A percentile compares a stretch with the other conserved stretches of the same genome.
These are phyloP conservation scores for Suhomyces atakaporum DNA, from an alignment of 1,139 yeast genomes.

Conservation along the genomic window DNA sequence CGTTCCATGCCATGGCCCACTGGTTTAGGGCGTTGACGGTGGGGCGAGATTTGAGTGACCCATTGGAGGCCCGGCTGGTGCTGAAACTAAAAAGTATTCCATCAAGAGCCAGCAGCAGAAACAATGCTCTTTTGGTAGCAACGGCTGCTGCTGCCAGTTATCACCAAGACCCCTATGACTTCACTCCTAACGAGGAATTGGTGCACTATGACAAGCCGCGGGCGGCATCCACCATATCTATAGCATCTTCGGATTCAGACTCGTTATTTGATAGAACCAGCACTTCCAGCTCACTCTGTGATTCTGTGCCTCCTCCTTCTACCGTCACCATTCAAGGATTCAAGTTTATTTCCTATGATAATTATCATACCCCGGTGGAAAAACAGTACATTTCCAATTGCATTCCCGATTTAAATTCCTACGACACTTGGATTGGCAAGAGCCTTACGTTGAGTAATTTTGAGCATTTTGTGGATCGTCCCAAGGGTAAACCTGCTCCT, in stretches of 20 bases:
- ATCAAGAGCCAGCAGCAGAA: constrained; percentile 19
- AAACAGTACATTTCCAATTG: constrained; percentile 43
- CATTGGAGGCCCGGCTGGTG: constrained; percentile 35
- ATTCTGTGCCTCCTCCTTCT: constrained; percentile 4
- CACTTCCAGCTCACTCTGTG: constrained; percentile 7
- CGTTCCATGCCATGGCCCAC: constrained; percentile 41
- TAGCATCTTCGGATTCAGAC: constrained; percentile 2
- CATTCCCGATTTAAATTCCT: constrained; percentile 42
- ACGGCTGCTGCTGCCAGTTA: constrained; percentile 29
- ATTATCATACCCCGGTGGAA: constrained; percentile 30
- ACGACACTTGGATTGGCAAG: constrained; percentile 41
- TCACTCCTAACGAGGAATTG: not conserved
- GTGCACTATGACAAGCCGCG: not conserved
- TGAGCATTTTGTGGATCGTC: constrained; percentile 20
- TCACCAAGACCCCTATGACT: constrained; percentile 5
- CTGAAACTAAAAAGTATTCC: constrained; percentile 39
- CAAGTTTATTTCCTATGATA: constrained; percentile 28
- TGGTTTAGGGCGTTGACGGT: constrained; percentile 41
- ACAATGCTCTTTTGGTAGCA: constrained; percentile 30
- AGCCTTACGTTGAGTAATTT: constrained; percentile 36
- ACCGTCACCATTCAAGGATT: constrained; percentile 20
- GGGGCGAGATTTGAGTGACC: constrained; percentile 40
- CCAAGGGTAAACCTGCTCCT: constrained; percentile 11
- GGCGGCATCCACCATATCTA: constrained; percentile 3
- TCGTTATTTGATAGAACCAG: constrained; percentile 10